Evolutionary conservation across 2,329 filamentous ascomycete species (phyloP).

Genomic region (Verticillium zaregamsianum): DNA sequence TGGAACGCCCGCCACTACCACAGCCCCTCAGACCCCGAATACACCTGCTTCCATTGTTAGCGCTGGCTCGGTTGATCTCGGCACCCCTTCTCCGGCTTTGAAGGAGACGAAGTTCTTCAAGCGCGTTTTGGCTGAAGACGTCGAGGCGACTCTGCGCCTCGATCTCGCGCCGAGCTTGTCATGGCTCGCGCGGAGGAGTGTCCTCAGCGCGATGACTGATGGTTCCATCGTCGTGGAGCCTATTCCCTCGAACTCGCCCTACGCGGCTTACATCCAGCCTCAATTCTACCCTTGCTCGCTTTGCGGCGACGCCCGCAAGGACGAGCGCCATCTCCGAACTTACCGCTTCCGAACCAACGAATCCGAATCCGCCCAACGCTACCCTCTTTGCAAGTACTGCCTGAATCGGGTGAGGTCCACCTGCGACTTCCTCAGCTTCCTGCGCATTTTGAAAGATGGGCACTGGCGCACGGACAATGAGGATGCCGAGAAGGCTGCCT

Average conservation of each 20-base stretch:
- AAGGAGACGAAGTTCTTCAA: slow-evolving; percentile 96
- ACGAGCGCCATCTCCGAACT: slow-evolving; percentile 66
- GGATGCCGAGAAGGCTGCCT: slow-evolving; percentile 80
- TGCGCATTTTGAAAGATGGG: slow-evolving; percentile 88
- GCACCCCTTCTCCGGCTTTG: slow-evolving; percentile 51
- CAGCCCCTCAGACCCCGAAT: slow-evolving; percentile 55
- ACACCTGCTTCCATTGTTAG: slow-evolving; percentile 52
- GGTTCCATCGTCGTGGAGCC: slow-evolving; percentile 88
- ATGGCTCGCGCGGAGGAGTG: slow-evolving; percentile 85
- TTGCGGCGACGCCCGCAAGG: slow-evolving; percentile 78
- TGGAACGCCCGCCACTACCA: slow-evolving; percentile 42
- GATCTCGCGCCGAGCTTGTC: slow-evolving; percentile 88
- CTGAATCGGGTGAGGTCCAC: slow-evolving; percentile 77
- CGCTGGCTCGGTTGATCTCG: slow-evolving; percentile 31
- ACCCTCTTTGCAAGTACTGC: slow-evolving; percentile 88
- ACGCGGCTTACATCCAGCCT: slow-evolving; percentile 44
- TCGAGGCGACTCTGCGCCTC: slow-evolving; percentile 87
- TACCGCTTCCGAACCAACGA: slow-evolving; percentile 90
- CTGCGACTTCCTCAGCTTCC: slow-evolving; percentile 88
- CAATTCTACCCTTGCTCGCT: slow-evolving; percentile 71
- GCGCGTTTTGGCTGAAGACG: slow-evolving; percentile 79
- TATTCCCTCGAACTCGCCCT: slow-evolving; percentile 57
- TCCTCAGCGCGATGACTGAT: slow-evolving; percentile 77
- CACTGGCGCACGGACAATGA: slow-evolving; percentile 82
- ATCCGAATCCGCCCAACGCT: slow-evolving; percentile 78